Base-by-base conservation (phyloP, 2,329 filamentous ascomycete genomes). In the Aspergillus quadrilineatus region DNA sequence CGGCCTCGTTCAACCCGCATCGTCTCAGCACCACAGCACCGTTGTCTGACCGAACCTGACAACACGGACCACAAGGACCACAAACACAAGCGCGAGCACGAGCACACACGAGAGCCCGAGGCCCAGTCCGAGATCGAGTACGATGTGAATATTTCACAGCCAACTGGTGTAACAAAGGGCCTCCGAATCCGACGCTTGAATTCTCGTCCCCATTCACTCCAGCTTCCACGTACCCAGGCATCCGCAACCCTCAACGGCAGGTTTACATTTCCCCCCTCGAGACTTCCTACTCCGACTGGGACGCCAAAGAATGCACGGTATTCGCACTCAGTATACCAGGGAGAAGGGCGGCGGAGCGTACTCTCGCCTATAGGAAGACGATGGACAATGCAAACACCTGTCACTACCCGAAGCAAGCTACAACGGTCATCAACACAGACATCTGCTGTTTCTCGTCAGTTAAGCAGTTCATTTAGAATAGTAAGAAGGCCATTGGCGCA, bases 321-420 rank as follows among this genome's bases (percentile, higher is more conserved):
- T 39, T 63, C 61, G 6, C 61, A 62, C 30, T 44, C 39, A 26
- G 43, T 58, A 9, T 63, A 61, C 41, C 50, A 53, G 14, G 57
- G 34, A 14, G 60, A 65, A 49, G 57, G 56, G 26, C 58, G 58
- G 32, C 54, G 60, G 32, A 59, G 51, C 10, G 56, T 59, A 4
- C 47, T 61, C 4, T 62, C 60, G 17, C 53, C 55, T 29, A 17
- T 61, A 8, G 55, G 51, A 8, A 59, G 29, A 46, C 48, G 41
- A 26, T 36, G 42, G 39, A 34, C 46, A 10, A 48, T 41, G 22
- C 37, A 12, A n/a, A 49, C n/a, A 32, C 14, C 14, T 10, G 22
- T 15, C 22, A 32, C 22, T 7, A 7, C 10, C 29, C 29, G 32
- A 9, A 17, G 29, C 45, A 22, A 26, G 32, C 36, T 12, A 26